phyloP scores from a whole-genome alignment of 2,329 filamentous ascomycete species.

The Scedosporium minutisporum region DNA sequence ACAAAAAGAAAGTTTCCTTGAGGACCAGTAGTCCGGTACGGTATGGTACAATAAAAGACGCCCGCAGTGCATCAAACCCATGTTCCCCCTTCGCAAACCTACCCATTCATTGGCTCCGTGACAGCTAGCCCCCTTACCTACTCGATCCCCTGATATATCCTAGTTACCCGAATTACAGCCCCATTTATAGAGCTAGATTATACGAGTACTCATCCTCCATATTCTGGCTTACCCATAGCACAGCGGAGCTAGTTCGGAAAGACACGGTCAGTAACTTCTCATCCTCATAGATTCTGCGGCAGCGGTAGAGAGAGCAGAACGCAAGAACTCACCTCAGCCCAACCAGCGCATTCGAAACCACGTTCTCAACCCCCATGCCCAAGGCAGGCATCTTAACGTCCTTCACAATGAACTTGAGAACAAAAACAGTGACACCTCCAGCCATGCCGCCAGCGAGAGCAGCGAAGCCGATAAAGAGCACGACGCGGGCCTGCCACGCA shows the following conservation, averaged over 20 bases:
- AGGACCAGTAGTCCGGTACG: not conserved
- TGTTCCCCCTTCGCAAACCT: not conserved
- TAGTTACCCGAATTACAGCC: not conserved
- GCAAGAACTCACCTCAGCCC: slow-evolving; percentile 41
- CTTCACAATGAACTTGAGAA: slow-evolving; percentile 54
- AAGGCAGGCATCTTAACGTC: slow-evolving; percentile 49
- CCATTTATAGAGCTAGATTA: slow-evolving; percentile 47
- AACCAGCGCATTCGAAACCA: slow-evolving; percentile 55
- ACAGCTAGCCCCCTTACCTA: not conserved
- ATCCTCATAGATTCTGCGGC: not conserved
- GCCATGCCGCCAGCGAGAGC: slow-evolving; percentile 58
- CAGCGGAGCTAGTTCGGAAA: slow-evolving; percentile 39
- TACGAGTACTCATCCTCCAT: slow-evolving; percentile 66
- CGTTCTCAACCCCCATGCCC: slow-evolving; percentile 56
- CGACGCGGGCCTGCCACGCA: slow-evolving; percentile 59
- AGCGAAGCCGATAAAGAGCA: slow-evolving; percentile 58
- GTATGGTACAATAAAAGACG: not conserved
- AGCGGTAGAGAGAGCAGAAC: not conserved
- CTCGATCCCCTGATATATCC: not conserved
- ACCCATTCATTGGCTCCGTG: not conserved
- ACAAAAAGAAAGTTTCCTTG: slow-evolving; percentile 1
- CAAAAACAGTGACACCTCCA: slow-evolving; percentile 58
- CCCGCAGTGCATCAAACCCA: not conserved
- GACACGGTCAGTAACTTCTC: slow-evolving; percentile 7
- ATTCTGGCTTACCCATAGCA: slow-evolving; percentile 61